Percentiles rank a stretch among this genome's conserved stretches.
Evolutionary conservation across 768 basidiomycete species (phyloP).

Genomic region (Lactarius evosmus): DNA sequence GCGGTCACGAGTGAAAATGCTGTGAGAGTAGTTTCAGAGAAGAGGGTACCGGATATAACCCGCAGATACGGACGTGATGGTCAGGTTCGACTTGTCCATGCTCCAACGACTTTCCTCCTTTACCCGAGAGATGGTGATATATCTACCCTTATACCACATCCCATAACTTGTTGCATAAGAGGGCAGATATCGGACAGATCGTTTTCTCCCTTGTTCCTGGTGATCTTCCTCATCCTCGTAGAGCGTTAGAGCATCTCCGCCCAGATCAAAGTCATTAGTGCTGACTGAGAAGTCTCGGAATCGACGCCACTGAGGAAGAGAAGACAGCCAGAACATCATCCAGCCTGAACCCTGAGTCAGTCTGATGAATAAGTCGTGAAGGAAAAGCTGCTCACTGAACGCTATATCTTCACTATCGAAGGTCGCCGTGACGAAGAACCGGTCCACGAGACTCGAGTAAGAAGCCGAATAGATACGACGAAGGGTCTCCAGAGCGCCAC

Average conservation of each 20-base stretch:
- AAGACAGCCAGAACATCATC: constrained; percentile 68
- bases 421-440: constrained; percentile 59
- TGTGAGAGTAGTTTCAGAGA: constrained; percentile 10
- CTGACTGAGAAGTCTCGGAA: constrained; percentile 53
- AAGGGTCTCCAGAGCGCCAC: constrained; percentile 56
- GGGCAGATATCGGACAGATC: constrained; percentile 44
- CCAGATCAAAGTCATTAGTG: constrained; percentile 42
- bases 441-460: constrained; percentile 46
- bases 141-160: constrained; percentile 47
- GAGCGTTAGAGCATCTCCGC: constrained; percentile 34
- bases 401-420: constrained; percentile 58
- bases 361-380: constrained; percentile 9
- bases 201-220: constrained; percentile 14
- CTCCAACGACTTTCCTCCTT: constrained; percentile 38
- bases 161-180: constrained; percentile 40
- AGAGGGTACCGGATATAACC: background rate
- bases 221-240: constrained; percentile 14
- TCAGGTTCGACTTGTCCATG: constrained; percentile 40
- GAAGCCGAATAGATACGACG: constrained; percentile 45
- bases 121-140: constrained; percentile 35
- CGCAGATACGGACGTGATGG: constrained; percentile 41
- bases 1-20: constrained; percentile 22
- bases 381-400: constrained; percentile 44
- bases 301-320: constrained; percentile 56
- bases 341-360: constrained; percentile 44